Evolutionary conservation across 129 eudicot genomes (phyloP).

Genomic region (Chrysanthemum lavandulifolium): DNA sequence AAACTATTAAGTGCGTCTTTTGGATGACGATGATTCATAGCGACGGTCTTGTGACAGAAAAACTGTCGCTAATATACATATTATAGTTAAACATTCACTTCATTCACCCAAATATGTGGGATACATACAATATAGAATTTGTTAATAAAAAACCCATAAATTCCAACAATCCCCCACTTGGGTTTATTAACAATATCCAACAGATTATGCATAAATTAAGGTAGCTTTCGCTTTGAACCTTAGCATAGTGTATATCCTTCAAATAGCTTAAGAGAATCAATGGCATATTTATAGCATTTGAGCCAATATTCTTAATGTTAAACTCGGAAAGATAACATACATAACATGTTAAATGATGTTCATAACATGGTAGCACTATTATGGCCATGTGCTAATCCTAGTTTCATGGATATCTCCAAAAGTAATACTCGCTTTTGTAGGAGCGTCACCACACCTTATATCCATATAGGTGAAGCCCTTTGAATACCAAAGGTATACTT

Average conservation of each 20-base stretch:
- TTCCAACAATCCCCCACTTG: slow-evolving; percentile 14
- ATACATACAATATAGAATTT: too few relatives aligned
- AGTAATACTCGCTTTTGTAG: too few relatives aligned
- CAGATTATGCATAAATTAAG: not conserved
- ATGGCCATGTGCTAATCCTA: not conserved
- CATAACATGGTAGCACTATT: slow-evolving; percentile 1
- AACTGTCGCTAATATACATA: too few relatives aligned
- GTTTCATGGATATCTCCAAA: not conserved
- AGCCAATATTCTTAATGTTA: not conserved
- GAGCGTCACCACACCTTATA: too few relatives aligned
- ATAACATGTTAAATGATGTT: not conserved
- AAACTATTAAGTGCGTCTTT: too few relatives aligned
- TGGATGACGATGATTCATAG: too few relatives aligned
- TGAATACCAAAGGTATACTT: too few relatives aligned
- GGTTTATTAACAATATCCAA: not conserved
- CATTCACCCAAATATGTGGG: too few relatives aligned
- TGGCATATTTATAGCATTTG: not conserved
- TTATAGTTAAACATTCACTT: too few relatives aligned
- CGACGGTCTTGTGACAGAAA: too few relatives aligned
- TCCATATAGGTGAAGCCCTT: too few relatives aligned
- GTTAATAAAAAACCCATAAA: not conserved
- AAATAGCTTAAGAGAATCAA: not conserved
- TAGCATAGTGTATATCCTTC: not conserved
- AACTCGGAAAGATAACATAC: not conserved
- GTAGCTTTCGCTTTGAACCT: not conserved